Evolutionary conservation across 805 yeast genomes (phyloP).

Genomic region (Wickerhamomyces tratensis): DNA sequence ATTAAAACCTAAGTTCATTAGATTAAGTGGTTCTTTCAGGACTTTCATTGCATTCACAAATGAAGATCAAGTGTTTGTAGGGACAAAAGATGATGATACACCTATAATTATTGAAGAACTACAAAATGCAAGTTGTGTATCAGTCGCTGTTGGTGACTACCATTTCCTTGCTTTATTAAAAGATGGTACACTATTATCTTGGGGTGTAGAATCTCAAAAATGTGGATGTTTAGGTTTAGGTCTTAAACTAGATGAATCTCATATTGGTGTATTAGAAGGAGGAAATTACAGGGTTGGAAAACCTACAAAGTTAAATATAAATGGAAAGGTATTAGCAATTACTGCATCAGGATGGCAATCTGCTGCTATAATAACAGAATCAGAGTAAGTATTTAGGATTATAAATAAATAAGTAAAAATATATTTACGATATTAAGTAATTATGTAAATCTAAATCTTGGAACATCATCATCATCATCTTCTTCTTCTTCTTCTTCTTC

Average conservation of each 20-base stretch:
- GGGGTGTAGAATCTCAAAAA: constrained; percentile 56
- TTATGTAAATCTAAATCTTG: constrained; percentile 22
- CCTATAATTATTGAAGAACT: constrained; percentile 25
- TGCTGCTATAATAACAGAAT: constrained; percentile 40
- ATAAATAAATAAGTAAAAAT: too few species aligned
- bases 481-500: constrained; percentile 13
- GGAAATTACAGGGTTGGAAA: constrained; percentile 22
- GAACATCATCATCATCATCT: constrained; percentile 24
- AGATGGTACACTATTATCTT: constrained; percentile 46
- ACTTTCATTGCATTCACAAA: constrained; percentile 47
- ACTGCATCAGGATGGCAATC: constrained; percentile 81
- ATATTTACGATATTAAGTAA: too few species aligned
- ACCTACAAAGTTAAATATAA: constrained; percentile 31
- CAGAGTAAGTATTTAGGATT: not conserved
- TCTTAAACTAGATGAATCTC: constrained; percentile 11
- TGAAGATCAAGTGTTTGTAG: constrained; percentile 24
- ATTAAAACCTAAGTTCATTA: constrained; percentile 28
- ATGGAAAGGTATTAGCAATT: constrained; percentile 38
- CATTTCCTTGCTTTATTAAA: constrained; percentile 55
- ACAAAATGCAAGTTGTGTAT: constrained; percentile 38
- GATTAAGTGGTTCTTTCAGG: constrained; percentile 45
- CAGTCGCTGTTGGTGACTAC: constrained; percentile 63
- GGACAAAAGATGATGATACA: not conserved
- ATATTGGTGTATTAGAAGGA: constrained; percentile 22
- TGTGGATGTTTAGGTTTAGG: constrained; percentile 76